Percentiles rank a stretch among this genome's conserved stretches.
Evolutionary conservation across 805 yeast species (phyloP).

Genomic region (Ogataea populi-albae): DNA sequence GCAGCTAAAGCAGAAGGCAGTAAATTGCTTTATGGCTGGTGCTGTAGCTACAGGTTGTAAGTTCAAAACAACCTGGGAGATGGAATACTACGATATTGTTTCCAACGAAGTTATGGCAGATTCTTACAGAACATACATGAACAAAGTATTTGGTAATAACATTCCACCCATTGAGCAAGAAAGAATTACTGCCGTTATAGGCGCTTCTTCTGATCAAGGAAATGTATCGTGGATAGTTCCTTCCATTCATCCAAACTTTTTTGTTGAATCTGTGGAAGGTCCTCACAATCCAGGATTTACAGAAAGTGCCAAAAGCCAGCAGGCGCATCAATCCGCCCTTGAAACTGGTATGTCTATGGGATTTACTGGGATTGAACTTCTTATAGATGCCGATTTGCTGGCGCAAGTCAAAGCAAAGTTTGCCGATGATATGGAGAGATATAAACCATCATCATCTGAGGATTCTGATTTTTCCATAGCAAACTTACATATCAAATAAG

Average conservation of each 20-base stretch:
- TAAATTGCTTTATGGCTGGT: constrained; percentile 28
- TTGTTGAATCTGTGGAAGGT: constrained; percentile 18
- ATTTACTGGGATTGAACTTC: constrained; percentile 19
- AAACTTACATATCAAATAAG: constrained; percentile 4
- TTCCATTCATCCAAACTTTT: constrained; percentile 23
- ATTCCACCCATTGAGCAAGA: constrained; percentile 12
- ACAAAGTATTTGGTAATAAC: constrained; percentile 9
- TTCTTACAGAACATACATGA: constrained; percentile 17
- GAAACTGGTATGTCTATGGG: constrained; percentile 21
- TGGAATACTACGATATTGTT: constrained; percentile 26
- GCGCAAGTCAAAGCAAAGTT: constrained; percentile 11
- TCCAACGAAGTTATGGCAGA: constrained; percentile 21
- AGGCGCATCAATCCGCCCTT: constrained; percentile 17
- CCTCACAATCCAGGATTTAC: constrained; percentile 25
- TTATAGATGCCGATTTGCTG: constrained; percentile 14
- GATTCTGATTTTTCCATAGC: constrained; percentile 4
- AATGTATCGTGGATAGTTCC: constrained; percentile 25
- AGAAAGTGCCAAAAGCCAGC: constrained; percentile 13
- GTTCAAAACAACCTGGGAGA: constrained; percentile 30
- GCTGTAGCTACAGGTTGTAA: constrained; percentile 33
- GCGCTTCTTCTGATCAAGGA: constrained; percentile 27
- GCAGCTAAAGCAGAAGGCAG: constrained; percentile 24
- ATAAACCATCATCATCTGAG: constrained; percentile 8
- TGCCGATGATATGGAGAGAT: constrained; percentile 15
- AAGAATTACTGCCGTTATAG: constrained; percentile 13